A percentile compares a stretch with the other conserved stretches of the same genome.
These are phyloP conservation scores for Polytolypa hystricis DNA, from an alignment of 2,329 filamentous ascomycete genomes.

Conservation along the genomic window DNA sequence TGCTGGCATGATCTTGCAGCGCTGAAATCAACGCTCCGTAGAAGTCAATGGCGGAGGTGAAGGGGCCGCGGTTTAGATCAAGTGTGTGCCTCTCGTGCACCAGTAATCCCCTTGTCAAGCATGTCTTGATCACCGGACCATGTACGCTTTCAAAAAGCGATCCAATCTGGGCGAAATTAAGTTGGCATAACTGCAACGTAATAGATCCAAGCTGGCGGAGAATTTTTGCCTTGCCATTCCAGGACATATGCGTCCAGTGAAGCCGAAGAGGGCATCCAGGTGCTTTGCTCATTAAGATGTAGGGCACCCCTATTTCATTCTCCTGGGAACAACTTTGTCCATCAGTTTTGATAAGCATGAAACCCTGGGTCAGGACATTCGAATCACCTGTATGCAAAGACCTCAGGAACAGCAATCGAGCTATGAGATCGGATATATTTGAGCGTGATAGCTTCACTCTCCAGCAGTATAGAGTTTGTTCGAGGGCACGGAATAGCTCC, in stretches of 20 bases:
- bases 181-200: constrained; percentile 17
- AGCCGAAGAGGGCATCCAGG: constrained; percentile 17
- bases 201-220: constrained; percentile 18
- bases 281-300: constrained; percentile 25
- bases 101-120: constrained; percentile 14
- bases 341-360: not conserved
- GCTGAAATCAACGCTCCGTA: constrained; percentile 12
- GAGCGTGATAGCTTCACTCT: constrained; percentile 22
- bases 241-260: constrained; percentile 12
- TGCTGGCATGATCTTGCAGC: constrained; percentile 12
- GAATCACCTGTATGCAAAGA: constrained; percentile 18
- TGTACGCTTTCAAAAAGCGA: constrained; percentile 19
- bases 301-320: constrained; percentile 22
- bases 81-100: constrained; percentile 11
- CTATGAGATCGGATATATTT: constrained; percentile 20
- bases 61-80: constrained; percentile 13
- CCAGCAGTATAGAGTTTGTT: constrained; percentile 16
- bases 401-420: constrained; percentile 22
- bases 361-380: not conserved
- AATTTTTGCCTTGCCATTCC: constrained; percentile 17
- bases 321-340: constrained; percentile 9
- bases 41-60: constrained; percentile 11
- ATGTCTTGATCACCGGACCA: constrained; percentile 11
- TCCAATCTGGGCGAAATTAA: constrained; percentile 19
- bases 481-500: constrained; percentile 10